phyloP scores from a whole-genome alignment of 1,284 basidiomycete genomes.

The Psilocybe mexicana region DNA sequence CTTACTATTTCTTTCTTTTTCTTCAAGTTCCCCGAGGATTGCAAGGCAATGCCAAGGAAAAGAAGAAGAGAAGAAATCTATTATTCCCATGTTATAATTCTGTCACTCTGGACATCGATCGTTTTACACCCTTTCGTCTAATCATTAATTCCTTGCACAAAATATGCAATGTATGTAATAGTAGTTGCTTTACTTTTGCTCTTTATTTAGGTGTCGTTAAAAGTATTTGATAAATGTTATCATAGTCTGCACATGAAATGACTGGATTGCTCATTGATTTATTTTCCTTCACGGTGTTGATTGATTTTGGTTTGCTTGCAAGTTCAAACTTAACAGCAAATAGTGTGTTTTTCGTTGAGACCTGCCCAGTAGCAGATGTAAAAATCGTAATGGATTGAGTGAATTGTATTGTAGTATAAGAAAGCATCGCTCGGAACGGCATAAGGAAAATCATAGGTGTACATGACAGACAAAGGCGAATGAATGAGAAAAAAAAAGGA shows the following conservation, averaged over 20 bases:
- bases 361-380: not conserved
- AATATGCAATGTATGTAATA: not conserved
- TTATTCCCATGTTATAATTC: not conserved
- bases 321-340: no score
- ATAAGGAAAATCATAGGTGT: constrained; percentile 7
- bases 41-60: not conserved
- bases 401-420: not conserved
- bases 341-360: no score
- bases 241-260: no score
- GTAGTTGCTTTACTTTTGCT: not conserved
- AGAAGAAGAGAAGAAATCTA: not conserved
- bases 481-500: not conserved
- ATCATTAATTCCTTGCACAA: not conserved
- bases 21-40: not conserved
- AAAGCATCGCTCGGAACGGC: not conserved
- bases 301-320: no score
- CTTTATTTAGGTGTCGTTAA: not conserved
- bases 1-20: not conserved
- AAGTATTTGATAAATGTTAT: not conserved
- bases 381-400: not conserved
- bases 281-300: no score
- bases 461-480: constrained; percentile 2
- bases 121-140: not conserved
- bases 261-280: no score
- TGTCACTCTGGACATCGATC: not conserved